Evolutionary conservation across 305 asterid genomes (phyloP).

Genomic region (Plantago lanceolata): DNA sequence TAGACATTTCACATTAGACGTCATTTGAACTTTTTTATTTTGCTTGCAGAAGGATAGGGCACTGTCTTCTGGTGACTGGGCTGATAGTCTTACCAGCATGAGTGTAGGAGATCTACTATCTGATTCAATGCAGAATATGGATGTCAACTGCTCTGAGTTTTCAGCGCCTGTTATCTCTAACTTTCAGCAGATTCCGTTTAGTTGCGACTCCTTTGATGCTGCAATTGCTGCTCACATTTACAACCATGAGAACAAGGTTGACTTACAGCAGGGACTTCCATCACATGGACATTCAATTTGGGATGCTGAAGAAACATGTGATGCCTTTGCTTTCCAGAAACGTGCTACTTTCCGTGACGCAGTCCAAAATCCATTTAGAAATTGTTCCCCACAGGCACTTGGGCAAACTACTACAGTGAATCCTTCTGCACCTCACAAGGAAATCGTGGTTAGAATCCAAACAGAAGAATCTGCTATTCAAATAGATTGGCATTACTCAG

Average conservation of each 20-base stretch:
- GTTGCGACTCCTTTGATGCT: slow-evolving; percentile 93
- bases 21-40: slow-evolving; percentile 24
- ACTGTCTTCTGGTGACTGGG: slow-evolving; percentile 76
- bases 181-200: slow-evolving; percentile 56
- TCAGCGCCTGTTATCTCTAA: slow-evolving; percentile 34
- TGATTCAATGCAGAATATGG: slow-evolving; percentile 39
- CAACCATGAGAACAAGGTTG: slow-evolving; percentile 61
- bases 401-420: slow-evolving; percentile 31
- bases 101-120: slow-evolving; percentile 78
- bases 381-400: slow-evolving; percentile 30
- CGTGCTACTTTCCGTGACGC: slow-evolving; percentile 31
- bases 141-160: slow-evolving; percentile 40
- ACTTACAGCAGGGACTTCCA: slow-evolving; percentile 36
- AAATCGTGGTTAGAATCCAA: slow-evolving; percentile 47
- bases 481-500: not conserved
- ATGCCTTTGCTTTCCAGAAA: slow-evolving; percentile 76
- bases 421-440: slow-evolving; percentile 35
- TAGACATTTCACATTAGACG: not conserved
- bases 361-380: slow-evolving; percentile 26
- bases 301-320: slow-evolving; percentile 97
- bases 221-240: slow-evolving; percentile 92
- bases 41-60: slow-evolving; percentile 39
- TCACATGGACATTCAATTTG: slow-evolving; percentile 63
- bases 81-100: slow-evolving; percentile 77
- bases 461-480: slow-evolving; percentile 11